Evolutionary conservation across 2,329 filamentous ascomycete genomes (phyloP).

Genomic region (Chaetomium globosum): DNA sequence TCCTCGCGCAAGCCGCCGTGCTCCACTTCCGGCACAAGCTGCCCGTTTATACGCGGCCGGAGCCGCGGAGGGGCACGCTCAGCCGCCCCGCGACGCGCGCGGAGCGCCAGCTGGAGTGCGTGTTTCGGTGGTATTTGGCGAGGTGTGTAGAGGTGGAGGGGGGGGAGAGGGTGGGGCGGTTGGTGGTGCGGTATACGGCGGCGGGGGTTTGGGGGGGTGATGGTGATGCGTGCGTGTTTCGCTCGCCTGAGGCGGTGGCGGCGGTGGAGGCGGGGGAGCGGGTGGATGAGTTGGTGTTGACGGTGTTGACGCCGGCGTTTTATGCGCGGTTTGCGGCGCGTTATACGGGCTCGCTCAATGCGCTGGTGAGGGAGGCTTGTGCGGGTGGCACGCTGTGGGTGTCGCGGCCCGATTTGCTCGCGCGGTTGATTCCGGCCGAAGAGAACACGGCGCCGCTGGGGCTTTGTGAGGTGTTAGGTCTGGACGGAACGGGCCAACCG

Average conservation of each 20-base stretch:
- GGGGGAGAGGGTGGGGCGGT: constrained; percentile 28
- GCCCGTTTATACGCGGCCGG: constrained; percentile 66
- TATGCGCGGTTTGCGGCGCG: constrained; percentile 67
- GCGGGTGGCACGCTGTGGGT: constrained; percentile 63
- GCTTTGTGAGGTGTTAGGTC: constrained; percentile 35
- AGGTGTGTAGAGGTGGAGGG: constrained; percentile 53
- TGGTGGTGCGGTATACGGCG: constrained; percentile 56
- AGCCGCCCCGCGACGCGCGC: constrained; percentile 54
- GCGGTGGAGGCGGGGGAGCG: not conserved
- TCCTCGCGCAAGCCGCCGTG: constrained; percentile 60
- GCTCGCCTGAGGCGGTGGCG: not conserved
- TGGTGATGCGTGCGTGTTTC: not conserved
- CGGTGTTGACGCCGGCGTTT: constrained; percentile 65
- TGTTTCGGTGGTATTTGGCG: constrained; percentile 53
- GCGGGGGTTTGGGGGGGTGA: constrained; percentile 47
- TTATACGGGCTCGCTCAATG: constrained; percentile 63
- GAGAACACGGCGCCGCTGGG: constrained; percentile 38
- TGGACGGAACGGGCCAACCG: too few relatives aligned
- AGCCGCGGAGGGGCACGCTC: constrained; percentile 60
- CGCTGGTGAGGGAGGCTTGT: constrained; percentile 61
- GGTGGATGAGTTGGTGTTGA: constrained; percentile 54
- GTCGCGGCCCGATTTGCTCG: constrained; percentile 57
- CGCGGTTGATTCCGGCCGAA: constrained; percentile 46
- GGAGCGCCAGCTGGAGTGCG: constrained; percentile 52
- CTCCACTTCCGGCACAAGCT: constrained; percentile 61